Conservation (phyloP, 257 asterid genomes). For the Penstemon barbatus region DNA sequence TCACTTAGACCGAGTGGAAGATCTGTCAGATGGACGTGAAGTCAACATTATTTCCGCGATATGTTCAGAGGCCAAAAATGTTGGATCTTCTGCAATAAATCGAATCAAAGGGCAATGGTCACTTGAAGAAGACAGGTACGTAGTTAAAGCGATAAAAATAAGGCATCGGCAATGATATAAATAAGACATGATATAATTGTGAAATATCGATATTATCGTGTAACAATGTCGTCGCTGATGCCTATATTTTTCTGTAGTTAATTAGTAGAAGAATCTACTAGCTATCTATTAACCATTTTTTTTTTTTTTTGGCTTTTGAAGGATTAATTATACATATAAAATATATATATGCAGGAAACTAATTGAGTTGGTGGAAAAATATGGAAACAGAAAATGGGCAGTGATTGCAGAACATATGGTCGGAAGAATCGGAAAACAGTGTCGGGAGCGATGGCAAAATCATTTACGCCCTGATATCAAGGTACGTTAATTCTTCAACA, state of each 20-base stretch:
- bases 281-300: too few relatives aligned
- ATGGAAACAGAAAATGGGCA: conserved; percentile 65
- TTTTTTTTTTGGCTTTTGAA: neutral
- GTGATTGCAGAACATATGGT: conserved; percentile 55
- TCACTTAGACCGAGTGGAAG: conserved; percentile 2
- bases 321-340: neutral
- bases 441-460: conserved; percentile 83
- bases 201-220: too few relatives aligned
- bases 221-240: too few relatives aligned
- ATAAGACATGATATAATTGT: too few relatives aligned
- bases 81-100: conserved; percentile 22
- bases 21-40: too few relatives aligned
- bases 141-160: neutral
- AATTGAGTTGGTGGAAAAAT: conserved; percentile 40
- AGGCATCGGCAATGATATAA: too few relatives aligned
- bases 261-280: too few relatives aligned
- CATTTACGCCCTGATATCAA: conserved; percentile 74
- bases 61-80: conserved; percentile 22
- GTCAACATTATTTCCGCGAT: neutral
- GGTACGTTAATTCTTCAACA: conserved; percentile 37
- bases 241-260: too few relatives aligned
- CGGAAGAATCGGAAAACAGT: conserved; percentile 81
- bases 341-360: conserved; percentile 41
- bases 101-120: conserved; percentile 80
- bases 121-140: conserved; percentile 63